Evolutionary conservation across 208 protist species (phyloP), one percentile per base, ranked within the genome.

Genomic region (Leishmania amazonensis): DNA sequence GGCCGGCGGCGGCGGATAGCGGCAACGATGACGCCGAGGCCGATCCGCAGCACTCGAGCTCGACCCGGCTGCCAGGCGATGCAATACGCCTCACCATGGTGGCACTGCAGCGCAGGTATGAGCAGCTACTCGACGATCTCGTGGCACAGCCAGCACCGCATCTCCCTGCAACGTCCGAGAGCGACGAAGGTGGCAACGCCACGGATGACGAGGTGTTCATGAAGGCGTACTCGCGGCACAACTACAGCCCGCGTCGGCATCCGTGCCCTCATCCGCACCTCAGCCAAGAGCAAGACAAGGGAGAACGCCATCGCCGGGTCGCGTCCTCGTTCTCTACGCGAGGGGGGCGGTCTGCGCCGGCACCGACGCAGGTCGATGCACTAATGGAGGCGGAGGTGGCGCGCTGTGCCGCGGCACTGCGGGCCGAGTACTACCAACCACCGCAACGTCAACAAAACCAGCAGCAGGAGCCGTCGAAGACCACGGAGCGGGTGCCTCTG

Each of bases 401-500:
- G 58, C 76, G 68, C 42, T 84, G 81, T 65, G 76, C 81, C 3
- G 81, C 58, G 6, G 79, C 81, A 6, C 79, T 85, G 19, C 79
- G 79, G 24, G 71, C 80, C 15, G 85, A 88, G 81, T 88, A 83
- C 75, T 88, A 88, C 70, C 54, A 77, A 38, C 9, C 68, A 49
- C 70, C 31, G 9, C 57, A 42, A 54, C n/a, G 1, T 49, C 58
- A 47, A 2, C 57, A 31, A 13, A 15, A 57, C 47, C 76, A 60
- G 19, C 57, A 40, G 31, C 49, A n/a, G 75, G 49, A 45, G 64
- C 54, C 58, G 3, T 62, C 68, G n/a, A 74, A 35, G 68, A 53
- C 24, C 19, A 74, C n/a, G 3, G 68, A 74, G 21, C 45, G 45
- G 68, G 68, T 5, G 42, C 2, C 11, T 49, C 65, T 17, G 13